Evolutionary conservation across 352 stramenopile genomes (phyloP).

Genomic region (Pythium rishiriense): DNA sequence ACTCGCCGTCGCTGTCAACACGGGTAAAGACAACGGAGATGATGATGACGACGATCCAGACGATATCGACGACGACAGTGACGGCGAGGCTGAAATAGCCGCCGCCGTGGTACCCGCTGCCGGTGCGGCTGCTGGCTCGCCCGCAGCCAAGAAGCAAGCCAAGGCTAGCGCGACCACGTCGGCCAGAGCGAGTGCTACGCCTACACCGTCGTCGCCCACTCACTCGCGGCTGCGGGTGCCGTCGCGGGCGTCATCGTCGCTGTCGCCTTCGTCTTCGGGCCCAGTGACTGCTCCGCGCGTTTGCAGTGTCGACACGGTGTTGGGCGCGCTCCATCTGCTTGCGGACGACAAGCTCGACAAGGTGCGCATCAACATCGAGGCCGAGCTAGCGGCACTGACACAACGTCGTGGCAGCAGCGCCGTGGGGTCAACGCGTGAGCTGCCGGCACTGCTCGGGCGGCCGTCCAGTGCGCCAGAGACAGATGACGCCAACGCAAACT

Average conservation of each 20-base stretch:
- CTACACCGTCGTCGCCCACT: constrained; percentile 14
- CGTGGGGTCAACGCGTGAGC: constrained; percentile 5
- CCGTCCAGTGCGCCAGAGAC: constrained; percentile 18
- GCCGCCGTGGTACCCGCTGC: background rate
- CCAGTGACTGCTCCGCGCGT: constrained; percentile 40
- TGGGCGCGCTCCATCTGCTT: constrained; percentile 55
- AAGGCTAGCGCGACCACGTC: too few species aligned
- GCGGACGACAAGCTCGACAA: constrained; percentile 55
- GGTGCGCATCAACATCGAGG: constrained; percentile 58
- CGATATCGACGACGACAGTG: constrained; percentile 30
- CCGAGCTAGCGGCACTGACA: constrained; percentile 40
- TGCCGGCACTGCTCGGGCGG: constrained; percentile 25
- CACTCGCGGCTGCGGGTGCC: constrained; percentile 26
- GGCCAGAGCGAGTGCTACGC: background rate
- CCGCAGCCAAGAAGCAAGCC: background rate
- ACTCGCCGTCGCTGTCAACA: constrained; percentile 20
- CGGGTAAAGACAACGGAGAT: constrained; percentile 23
- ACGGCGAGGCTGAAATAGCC: background rate
- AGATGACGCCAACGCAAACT: background rate
- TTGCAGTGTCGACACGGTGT: constrained; percentile 58
- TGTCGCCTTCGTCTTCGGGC: background rate
- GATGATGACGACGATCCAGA: constrained; percentile 36
- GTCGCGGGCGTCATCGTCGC: constrained; percentile 4
- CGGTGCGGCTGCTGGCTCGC: background rate
- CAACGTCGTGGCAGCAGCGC: constrained; percentile 20